A percentile compares a stretch with the other conserved stretches of the same genome.
phyloP scores from a whole-genome alignment of 495 filamentous ascomycete species.

The Ramalina peruviana region DNA sequence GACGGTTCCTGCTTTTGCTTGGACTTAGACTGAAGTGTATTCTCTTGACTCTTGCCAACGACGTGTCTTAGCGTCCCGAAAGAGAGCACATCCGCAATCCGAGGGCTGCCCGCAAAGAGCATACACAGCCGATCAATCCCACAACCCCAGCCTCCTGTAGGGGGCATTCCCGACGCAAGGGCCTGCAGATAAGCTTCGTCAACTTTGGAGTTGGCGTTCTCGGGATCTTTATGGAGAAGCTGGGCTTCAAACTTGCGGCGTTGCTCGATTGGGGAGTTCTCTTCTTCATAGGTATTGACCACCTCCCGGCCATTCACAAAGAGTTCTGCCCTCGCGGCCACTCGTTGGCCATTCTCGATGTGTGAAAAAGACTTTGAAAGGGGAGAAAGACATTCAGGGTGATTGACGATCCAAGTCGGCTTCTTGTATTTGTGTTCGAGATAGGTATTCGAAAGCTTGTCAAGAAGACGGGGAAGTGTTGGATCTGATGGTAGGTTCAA shows the following conservation, averaged over 20 bases:
- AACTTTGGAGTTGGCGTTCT: conserved; percentile 31
- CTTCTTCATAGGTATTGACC: conserved; percentile 95
- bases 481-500: conserved; percentile 36
- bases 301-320: conserved; percentile 71
- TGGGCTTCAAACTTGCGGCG: conserved; percentile 66
- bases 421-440: conserved; percentile 55
- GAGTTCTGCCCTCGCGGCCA: conserved; percentile 74
- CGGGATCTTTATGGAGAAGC: conserved; percentile 27
- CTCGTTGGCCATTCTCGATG: conserved; percentile 45
- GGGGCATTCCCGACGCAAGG: conserved; percentile 75
- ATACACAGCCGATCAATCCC: conserved; percentile 83
- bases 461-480: conserved; percentile 69
- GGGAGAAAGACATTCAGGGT: conserved; percentile 82
- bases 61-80: conserved; percentile 80
- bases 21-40: too few species aligned
- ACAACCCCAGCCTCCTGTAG: conserved; percentile 93
- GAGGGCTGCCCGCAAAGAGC: conserved; percentile 61
- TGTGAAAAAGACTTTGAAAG: conserved; percentile 71
- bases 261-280: conserved; percentile 85
- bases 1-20: too few species aligned
- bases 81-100: conserved; percentile 69
- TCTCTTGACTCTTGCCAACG: conserved; percentile 11
- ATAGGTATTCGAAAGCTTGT: conserved; percentile 61
- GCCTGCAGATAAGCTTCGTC: conserved; percentile 78
- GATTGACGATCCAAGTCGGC: conserved; percentile 85